Evolutionary conservation across 768 basidiomycete species (phyloP).

Genomic region (Sistotremastrum suecicum): DNA sequence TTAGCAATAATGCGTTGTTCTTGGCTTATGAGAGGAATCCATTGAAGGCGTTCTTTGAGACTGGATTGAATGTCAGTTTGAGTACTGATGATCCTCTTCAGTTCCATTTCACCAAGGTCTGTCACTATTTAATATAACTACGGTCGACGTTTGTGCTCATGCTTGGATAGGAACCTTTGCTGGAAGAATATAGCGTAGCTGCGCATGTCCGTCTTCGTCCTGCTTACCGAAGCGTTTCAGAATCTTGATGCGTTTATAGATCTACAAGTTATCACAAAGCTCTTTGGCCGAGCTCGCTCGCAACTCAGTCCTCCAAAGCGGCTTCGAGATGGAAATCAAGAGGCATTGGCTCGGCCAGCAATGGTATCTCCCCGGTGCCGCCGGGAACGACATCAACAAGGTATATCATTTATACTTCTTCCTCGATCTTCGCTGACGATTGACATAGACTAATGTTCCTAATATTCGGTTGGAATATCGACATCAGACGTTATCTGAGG

Average conservation of each 20-base stretch:
- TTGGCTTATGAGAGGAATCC: constrained; percentile 95
- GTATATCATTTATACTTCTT: constrained; percentile 22
- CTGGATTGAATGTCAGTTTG: constrained; percentile 88
- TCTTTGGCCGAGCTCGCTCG: constrained; percentile 95
- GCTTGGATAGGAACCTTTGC: constrained; percentile 59
- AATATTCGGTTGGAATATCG: constrained; percentile 82
- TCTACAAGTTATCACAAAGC: constrained; percentile 91
- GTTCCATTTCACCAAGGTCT: constrained; percentile 95
- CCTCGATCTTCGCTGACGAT: not conserved
- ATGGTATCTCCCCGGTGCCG: constrained; percentile 88
- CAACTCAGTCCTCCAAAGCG: constrained; percentile 92
- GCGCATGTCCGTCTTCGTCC: constrained; percentile 55
- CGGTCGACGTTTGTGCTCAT: not conserved
- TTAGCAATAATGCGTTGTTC: constrained; percentile 97
- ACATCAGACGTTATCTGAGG: constrained; percentile 79
- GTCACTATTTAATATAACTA: constrained; percentile 6
- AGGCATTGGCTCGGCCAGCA: constrained; percentile 86
- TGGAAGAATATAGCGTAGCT: constrained; percentile 97
- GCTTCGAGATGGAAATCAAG: constrained; percentile 98
- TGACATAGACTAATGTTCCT: constrained; percentile 84
- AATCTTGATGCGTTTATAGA: constrained; percentile 28
- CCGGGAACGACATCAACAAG: constrained; percentile 95
- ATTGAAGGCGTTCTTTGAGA: constrained; percentile 92
- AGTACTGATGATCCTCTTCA: constrained; percentile 94
- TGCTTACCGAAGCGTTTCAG: not conserved